phyloP scores from a whole-genome alignment of 306 rosid species.

The Rubus parviflorus region DNA sequence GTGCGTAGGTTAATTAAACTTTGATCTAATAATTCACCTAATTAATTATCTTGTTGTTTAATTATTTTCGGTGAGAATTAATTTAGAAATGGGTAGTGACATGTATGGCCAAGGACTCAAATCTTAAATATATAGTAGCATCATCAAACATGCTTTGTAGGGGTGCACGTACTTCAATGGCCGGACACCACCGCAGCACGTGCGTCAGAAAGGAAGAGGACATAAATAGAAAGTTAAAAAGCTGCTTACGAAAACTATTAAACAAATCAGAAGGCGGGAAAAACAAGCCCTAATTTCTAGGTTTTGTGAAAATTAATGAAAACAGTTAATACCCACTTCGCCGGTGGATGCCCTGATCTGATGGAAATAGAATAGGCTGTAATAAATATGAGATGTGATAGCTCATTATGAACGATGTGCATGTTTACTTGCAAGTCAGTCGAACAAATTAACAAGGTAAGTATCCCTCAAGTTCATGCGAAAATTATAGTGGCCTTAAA shows the following conservation, averaged over 20 bases:
- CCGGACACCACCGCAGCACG: constrained; percentile 14
- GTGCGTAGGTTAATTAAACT: constrained; percentile 3
- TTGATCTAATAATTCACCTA: neutral
- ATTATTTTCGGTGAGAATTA: neutral
- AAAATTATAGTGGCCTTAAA: neutral
- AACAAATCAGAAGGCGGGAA: constrained; percentile 19
- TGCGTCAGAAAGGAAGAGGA: neutral
- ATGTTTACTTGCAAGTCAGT: neutral
- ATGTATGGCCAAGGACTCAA: neutral
- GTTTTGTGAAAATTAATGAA: neutral
- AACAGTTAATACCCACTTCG: neutral
- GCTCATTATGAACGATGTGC: neutral
- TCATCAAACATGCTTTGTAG: neutral
- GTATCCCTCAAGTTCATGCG: neutral
- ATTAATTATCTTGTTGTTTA: neutral
- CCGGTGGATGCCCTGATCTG: neutral
- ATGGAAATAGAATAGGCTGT: neutral
- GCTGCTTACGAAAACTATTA: neutral
- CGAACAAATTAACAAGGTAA: neutral
- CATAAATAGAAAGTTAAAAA: constrained; percentile 17
- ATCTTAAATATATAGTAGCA: neutral
- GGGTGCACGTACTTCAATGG: neutral
- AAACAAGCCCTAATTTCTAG: neutral
- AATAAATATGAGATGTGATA: neutral
- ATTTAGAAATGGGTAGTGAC: constrained; percentile 2